Conservation (phyloP, 148 eudicot species). For the Spergularia marina region DNA sequence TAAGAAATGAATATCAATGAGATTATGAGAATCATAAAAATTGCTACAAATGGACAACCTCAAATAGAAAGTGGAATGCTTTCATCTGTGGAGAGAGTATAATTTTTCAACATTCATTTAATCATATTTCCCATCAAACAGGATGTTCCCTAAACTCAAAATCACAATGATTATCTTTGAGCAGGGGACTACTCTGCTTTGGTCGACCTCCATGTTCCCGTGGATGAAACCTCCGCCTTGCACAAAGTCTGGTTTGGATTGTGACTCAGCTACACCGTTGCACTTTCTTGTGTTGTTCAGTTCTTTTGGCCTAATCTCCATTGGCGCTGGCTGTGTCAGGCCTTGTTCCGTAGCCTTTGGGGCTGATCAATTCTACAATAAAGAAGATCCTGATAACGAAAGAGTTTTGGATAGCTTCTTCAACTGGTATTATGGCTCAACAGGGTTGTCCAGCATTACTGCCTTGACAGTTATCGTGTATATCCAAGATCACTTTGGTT, state of each 20-base stretch:
- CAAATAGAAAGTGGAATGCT: too few relatives aligned
- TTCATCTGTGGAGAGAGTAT: not conserved
- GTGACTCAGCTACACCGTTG: constrained; percentile 27
- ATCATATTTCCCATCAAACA: not conserved
- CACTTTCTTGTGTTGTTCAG: constrained; percentile 30
- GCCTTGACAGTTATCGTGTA: constrained; percentile 64
- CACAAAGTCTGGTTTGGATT: constrained; percentile 16
- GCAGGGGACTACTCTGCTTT: constrained; percentile 40
- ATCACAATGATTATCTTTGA: not conserved
- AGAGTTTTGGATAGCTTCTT: constrained; percentile 32
- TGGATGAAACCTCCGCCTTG: constrained; percentile 37
- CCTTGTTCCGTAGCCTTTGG: constrained; percentile 51
- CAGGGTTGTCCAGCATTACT: constrained; percentile 31
- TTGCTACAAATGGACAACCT: too few relatives aligned
- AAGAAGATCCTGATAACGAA: constrained; percentile 29
- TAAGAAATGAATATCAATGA: too few relatives aligned
- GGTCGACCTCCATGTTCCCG: constrained; percentile 36
- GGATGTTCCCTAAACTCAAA: not conserved
- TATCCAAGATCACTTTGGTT: constrained; percentile 73
- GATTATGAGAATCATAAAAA: too few relatives aligned
- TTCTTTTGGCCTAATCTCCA: constrained; percentile 38
- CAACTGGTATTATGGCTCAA: constrained; percentile 30
- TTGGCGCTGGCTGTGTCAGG: constrained; percentile 46
- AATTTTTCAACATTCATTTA: not conserved
- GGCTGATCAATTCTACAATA: constrained; percentile 36